Conservation (phyloP, 495 filamentous ascomycete genomes). For the Lineolata rhizophorae region DNA sequence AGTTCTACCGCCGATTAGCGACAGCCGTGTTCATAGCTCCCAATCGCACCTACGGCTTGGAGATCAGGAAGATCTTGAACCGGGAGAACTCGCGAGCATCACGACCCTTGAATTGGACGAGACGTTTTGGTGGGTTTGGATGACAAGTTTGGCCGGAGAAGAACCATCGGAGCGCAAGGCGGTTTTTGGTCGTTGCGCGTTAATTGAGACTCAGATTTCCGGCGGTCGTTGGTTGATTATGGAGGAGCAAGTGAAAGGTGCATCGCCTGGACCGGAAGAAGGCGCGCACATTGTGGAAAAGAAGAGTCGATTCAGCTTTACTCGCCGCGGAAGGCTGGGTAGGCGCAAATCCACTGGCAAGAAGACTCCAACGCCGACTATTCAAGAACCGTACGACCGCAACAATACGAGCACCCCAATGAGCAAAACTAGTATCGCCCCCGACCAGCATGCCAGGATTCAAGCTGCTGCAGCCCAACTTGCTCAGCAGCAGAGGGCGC, state of each 20-base stretch:
- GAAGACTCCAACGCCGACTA: slow-evolving; percentile 12
- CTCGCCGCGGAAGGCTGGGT: slow-evolving; percentile 39
- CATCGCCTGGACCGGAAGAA: slow-evolving; percentile 62
- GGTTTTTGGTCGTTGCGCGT: slow-evolving; percentile 80
- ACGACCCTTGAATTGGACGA: slow-evolving; percentile 72
- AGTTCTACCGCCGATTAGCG: slow-evolving; percentile 61
- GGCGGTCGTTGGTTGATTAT: slow-evolving; percentile 78
- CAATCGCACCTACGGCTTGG: slow-evolving; percentile 56
- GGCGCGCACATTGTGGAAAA: slow-evolving; percentile 85
- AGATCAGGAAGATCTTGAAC: slow-evolving; percentile 46
- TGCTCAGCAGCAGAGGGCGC: slow-evolving; percentile 38
- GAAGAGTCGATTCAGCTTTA: slow-evolving; percentile 74
- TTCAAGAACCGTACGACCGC: slow-evolving; percentile 28
- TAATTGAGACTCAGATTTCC: slow-evolving; percentile 69
- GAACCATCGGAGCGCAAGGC: slow-evolving; percentile 70
- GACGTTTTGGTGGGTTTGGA: slow-evolving; percentile 99
- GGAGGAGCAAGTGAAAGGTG: slow-evolving; percentile 91
- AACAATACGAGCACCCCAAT: slow-evolving; percentile 24
- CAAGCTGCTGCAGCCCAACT: slow-evolving; percentile 72
- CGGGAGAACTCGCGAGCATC: slow-evolving; percentile 86
- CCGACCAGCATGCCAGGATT: slow-evolving; percentile 81
- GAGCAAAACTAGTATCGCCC: slow-evolving; percentile 75
- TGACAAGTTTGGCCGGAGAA: slow-evolving; percentile 81
- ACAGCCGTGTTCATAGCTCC: slow-evolving; percentile 54
- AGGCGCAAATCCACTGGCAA: slow-evolving; percentile 38